Evolutionary conservation across 106 monocot species (phyloP), one percentile per base, ranked within the genome.

Genomic region (Dendrobium nobile): DNA sequence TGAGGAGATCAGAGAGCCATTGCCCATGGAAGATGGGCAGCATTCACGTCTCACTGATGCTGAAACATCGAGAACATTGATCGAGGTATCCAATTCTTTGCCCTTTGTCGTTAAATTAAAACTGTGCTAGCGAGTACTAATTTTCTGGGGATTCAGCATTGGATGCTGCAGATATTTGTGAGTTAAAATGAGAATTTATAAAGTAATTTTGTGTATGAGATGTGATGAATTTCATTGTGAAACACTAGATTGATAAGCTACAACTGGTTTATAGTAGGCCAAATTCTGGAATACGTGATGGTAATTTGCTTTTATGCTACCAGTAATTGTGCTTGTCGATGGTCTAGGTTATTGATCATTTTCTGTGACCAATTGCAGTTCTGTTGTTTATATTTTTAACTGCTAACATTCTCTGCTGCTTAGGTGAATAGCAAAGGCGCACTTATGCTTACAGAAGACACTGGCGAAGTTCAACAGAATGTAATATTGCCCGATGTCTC

Each of bases 391-490:
- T 16, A 24, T n/a, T 20, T 4, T 82, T 45, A 59, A 51, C 43
- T 26, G 76, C 27, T 48, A 11, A 0, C 6, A 4, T 19, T 42
- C 40, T 41, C 11, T 26, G 31, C 42, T 73, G 72, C 80, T 33
- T 82, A 94, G 93, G 94, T 92, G 83, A 87, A 96, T 75, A 88
- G 84, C 88, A 91, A 91, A 67, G 93, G 91, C 9, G 79, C 90
- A 26, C 47, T 96, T 65, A 78, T 90, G 72, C 82, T 96, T 65
- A 90, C 93, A 9, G 88, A 87, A 78, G 55, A 88, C 41, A 79
- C 92, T 73, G 92, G 90, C 51, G 90, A 84, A 73, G 77, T 91
- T 22, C 86, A 82, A n/a, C 93, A 93, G 55, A 85, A 89, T 72
- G 80, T 92, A 58, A 87, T 92, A 72, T 92, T 85, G 77, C 78